phyloP scores from a whole-genome alignment of 2,329 filamentous ascomycete genomes.

The Colletotrichum euphorbiae region DNA sequence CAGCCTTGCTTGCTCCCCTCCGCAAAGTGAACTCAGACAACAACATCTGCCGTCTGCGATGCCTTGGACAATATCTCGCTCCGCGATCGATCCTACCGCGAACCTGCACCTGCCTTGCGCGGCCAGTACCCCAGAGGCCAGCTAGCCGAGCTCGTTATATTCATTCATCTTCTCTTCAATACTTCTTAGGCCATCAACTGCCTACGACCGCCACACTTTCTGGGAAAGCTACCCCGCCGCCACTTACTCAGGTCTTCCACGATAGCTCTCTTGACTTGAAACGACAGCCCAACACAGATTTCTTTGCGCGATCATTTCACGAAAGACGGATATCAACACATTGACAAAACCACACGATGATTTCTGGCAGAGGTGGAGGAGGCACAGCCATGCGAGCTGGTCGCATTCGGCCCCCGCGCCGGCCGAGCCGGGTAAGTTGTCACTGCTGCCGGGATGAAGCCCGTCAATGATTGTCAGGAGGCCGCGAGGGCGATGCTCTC shows the following conservation, averaged over 20 bases:
- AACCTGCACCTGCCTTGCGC: not conserved
- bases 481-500: not conserved
- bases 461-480: not conserved
- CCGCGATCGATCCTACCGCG: conserved; percentile 3
- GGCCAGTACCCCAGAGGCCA: not conserved
- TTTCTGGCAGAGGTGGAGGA: conserved; percentile 60
- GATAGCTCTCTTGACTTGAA: conserved; percentile 36
- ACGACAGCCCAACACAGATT: conserved; percentile 2
- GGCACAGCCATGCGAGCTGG: conserved; percentile 50
- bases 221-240: conserved; percentile 38
- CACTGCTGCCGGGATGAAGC: not conserved
- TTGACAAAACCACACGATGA: conserved; percentile 52
- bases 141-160: not conserved
- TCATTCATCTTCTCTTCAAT: not conserved
- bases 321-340: not conserved
- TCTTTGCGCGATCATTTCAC: not conserved
- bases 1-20: conserved; percentile 21
- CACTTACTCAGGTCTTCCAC: conserved; percentile 27
- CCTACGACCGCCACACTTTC: conserved; percentile 16
- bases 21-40: conserved; percentile 21
- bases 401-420: conserved; percentile 58
- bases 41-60: conserved; percentile 27
- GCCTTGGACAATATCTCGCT: conserved; percentile 14
- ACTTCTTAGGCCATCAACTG: not conserved
- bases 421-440: conserved; percentile 54